Evolutionary conservation across 768 basidiomycete species (phyloP), one percentile per base, ranked within the genome.

Genomic region (Cystofilobasidium bisporidii): DNA sequence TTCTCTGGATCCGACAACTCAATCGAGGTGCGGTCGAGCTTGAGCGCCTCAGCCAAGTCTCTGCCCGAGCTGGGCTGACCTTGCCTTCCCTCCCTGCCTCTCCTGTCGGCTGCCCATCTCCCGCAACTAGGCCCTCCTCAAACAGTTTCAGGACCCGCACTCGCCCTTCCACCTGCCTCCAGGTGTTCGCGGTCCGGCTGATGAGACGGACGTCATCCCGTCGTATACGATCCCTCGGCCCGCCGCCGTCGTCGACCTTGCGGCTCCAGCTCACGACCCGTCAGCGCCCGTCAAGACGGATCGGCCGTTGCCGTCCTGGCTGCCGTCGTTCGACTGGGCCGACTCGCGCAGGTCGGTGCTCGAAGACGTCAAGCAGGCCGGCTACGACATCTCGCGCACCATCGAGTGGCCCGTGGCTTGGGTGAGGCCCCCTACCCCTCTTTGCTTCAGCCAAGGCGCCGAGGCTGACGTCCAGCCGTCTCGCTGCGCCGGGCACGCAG

Each of bases 141-240:
- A 63, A 32, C 38, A 56, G 36, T 68, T 68, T 24, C 28, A 24
- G 1, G 55, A 63, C 41, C 53, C 61, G 15, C 60, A 61, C 60
- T 68, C 67, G 3, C 67, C 67, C 14, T 63, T 68, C 61, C 61
- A 68, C 43, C 61, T 68, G 8, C 67, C 67, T 17, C 67, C 67
- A 22, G 58, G 33, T n/a, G 65, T 50, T 8, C 43, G 60, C 20
- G 67, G 67, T 14, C 67, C 67, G 18, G 55, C 56, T 0, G 67
- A 68, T 47, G 67, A 68, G 38, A 30, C 28, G 15, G 53, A 56
- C 53, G 30, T 56, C 9, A 56, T 56, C 53, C 53, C 53, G 11
- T 56, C 53, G 1, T 56, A 56, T 30, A 56, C 53, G 6, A 56
- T 56, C 30, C 28, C 53, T 5, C 53, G 53, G 30, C 53, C 53